Conservation (phyloP, 2,329 filamentous ascomycete genomes). For the Aspergillus latus region DNA sequence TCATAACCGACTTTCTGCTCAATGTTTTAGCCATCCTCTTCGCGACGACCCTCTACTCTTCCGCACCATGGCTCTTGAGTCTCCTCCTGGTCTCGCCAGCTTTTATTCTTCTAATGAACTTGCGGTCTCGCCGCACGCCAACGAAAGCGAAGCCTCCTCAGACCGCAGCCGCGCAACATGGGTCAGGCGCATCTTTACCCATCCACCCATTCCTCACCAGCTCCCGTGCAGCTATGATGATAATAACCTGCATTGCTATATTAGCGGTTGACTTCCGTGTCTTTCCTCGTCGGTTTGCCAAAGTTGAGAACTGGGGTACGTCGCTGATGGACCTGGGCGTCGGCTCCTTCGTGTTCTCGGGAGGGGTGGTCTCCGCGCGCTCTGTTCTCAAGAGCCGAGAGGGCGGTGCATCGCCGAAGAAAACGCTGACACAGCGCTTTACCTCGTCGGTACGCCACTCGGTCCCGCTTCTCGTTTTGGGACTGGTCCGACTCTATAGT, state of each 20-base stretch:
- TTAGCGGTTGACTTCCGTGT: constrained; percentile 94
- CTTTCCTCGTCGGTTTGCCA: constrained; percentile 92
- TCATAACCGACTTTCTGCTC: constrained; percentile 79
- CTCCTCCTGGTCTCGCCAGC: constrained; percentile 72
- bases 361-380: constrained; percentile 84
- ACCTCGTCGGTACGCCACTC: constrained; percentile 72
- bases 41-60: constrained; percentile 80
- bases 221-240: constrained; percentile 88
- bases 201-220: constrained; percentile 89
- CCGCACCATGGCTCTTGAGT: constrained; percentile 70
- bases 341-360: constrained; percentile 94
- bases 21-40: constrained; percentile 81
- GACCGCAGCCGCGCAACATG: constrained; percentile 22
- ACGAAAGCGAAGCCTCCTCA: constrained; percentile 39
- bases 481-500: constrained; percentile 75
- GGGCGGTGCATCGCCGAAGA: constrained; percentile 44
- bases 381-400: constrained; percentile 70
- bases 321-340: constrained; percentile 99
- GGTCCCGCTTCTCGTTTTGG: constrained; percentile 76
- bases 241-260: constrained; percentile 85
- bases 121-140: constrained; percentile 26
- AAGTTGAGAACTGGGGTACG: constrained; percentile 98
- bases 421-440: constrained; percentile 57
- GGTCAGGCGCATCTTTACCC: constrained; percentile 55
- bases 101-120: constrained; percentile 57